Conservation (phyloP, 352 stramenopile genomes). For the Pythium phragmitis region DNA sequence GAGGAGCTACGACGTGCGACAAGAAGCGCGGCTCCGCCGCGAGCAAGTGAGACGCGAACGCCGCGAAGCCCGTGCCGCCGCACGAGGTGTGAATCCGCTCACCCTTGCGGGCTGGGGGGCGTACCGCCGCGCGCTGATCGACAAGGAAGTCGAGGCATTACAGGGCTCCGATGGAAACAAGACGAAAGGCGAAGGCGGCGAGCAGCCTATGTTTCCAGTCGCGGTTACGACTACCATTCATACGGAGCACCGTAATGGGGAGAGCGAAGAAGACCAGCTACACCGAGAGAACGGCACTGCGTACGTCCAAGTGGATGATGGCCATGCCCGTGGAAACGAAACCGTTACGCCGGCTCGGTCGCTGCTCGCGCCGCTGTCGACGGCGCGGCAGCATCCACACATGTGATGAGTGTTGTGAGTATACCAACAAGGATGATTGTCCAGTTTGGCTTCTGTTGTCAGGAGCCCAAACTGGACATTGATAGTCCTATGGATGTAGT, state of each 20-base stretch:
- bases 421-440: background rate
- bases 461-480: background rate
- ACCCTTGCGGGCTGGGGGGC: background rate
- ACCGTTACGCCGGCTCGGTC: background rate
- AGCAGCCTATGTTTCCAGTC: too few relatives aligned
- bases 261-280: background rate
- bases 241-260: background rate
- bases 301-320: background rate
- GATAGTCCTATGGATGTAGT: too few relatives aligned
- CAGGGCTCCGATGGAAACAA: background rate
- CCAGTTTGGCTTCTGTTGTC: background rate
- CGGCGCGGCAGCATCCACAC: background rate
- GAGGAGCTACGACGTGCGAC: background rate
- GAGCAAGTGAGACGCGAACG: background rate
- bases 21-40: background rate
- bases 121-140: background rate
- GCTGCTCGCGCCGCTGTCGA: background rate
- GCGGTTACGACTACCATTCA: too few relatives aligned
- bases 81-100: constrained; percentile 1
- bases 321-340: background rate
- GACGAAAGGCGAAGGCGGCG: background rate
- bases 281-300: background rate
- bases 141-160: background rate
- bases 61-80: background rate
- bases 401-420: background rate